Evolutionary conservation across 495 filamentous ascomycete genomes (phyloP), one percentile per base, ranked within the genome.

Genomic region (Cercophora scortea): DNA sequence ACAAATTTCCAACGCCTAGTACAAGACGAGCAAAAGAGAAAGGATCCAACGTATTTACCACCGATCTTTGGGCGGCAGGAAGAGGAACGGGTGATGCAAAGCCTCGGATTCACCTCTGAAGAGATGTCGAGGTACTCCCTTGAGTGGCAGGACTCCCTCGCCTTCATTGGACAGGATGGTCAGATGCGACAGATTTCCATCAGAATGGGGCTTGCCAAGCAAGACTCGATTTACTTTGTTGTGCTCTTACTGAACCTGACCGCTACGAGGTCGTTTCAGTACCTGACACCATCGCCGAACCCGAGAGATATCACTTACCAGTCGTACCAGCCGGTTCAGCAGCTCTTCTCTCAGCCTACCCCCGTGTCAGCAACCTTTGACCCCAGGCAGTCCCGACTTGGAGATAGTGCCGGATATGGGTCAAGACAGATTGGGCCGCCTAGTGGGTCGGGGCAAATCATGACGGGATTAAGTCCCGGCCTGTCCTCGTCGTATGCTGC

Each of bases 21-120:
- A 53, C 74, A 68, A 56, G 76, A 64, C 19, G 79, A 80, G 56
- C 72, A 79, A 49, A 56, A 61, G 34, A 68, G 71, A 50, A 71
- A 69, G 44, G 76, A 79, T 19, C 78, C 78, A 33, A 74, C 74
- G 47, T 78, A 80, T 60, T 63, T 81, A 15, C 79, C 81, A 36
- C 79, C 76, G 40, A 79, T 80, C 44, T 71, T 73, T 39, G 65
- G 61, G 45, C 73, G 68, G 48, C 60, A 71, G 39, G 71, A 76
- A 35, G 69, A 73, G 50, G 74, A 75, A 33, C 61, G 68, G 16
- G 70, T 76, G 38, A 75, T 80, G 53, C 71, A 76, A 47, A 65
- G 61, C 4, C 65, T 78, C 33, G 65, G 71, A 5, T 79, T 79
- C 52, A 64, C 57, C 33, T 50, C 63, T 1, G 76, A 79, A 47